phyloP scores from a whole-genome alignment of 1,284 basidiomycete species.

The Ceratobasidium papillatum region DNA sequence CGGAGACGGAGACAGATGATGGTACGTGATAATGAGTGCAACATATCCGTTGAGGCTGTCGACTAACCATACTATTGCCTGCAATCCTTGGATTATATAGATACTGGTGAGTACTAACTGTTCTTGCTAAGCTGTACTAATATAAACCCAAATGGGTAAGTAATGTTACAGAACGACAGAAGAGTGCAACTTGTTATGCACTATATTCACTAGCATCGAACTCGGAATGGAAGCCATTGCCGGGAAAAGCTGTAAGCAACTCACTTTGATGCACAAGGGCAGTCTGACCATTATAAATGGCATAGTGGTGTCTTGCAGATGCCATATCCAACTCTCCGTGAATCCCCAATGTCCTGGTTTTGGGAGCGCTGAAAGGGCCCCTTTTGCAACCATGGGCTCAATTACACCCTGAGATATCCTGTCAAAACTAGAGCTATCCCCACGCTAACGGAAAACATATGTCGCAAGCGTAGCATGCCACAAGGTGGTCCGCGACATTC shows the following conservation, averaged over 20 bases:
- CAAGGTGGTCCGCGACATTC: neutral
- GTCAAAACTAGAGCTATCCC: too few relatives aligned
- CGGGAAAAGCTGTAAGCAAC: constrained; percentile 1
- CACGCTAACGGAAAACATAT: constrained; percentile 14
- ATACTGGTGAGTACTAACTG: neutral
- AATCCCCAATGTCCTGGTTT: too few relatives aligned
- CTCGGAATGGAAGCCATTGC: neutral
- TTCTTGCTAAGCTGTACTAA: neutral
- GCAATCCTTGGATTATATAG: neutral
- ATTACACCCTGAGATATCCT: too few relatives aligned
- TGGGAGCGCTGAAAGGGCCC: too few relatives aligned
- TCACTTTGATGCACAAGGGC: neutral
- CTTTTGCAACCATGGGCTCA: too few relatives aligned
- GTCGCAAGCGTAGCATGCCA: constrained; percentile 29
- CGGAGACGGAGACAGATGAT: neutral
- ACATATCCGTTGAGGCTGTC: neutral
- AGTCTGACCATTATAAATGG: neutral
- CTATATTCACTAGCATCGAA: neutral
- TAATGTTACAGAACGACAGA: neutral
- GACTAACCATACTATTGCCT: neutral
- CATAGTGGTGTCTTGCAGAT: constrained; percentile 23
- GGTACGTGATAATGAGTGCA: neutral
- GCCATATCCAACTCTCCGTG: neutral
- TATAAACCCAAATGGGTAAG: neutral
- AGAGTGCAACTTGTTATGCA: neutral